phyloP scores from a whole-genome alignment of 2,329 filamentous ascomycete genomes.

The Cucurbitaria berberidis region DNA sequence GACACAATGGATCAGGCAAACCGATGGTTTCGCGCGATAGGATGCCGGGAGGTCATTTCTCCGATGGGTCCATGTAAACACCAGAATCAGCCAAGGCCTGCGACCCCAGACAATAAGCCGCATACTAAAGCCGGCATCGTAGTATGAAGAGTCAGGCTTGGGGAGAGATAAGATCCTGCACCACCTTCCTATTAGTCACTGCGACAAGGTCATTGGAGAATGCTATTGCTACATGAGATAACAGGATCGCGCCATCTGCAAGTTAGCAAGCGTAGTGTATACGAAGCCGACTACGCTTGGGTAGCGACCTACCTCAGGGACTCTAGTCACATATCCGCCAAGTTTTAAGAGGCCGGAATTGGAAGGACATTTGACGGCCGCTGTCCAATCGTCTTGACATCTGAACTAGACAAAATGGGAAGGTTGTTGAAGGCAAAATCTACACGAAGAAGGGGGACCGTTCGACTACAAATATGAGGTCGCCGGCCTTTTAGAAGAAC shows the following conservation, averaged over 20 bases:
- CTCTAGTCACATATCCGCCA: conserved; percentile 4
- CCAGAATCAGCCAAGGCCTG: too few species aligned
- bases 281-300: conserved; percentile 7
- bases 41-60: too few species aligned
- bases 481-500: conserved; percentile 4
- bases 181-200: conserved; percentile 20
- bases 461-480: conserved; percentile 23
- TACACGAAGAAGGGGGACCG: not conserved
- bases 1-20: too few species aligned
- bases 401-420: conserved; percentile 8
- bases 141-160: not conserved
- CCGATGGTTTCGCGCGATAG: too few species aligned
- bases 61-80: too few species aligned
- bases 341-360: conserved; percentile 3
- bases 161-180: conserved; percentile 2
- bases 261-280: not conserved
- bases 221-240: conserved; percentile 17
- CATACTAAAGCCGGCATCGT: conserved; percentile 1
- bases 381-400: conserved; percentile 16
- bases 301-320: conserved; percentile 2
- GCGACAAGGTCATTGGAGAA: conserved; percentile 7
- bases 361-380: conserved; percentile 25
- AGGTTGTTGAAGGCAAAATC: conserved; percentile 9
- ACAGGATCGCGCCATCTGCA: conserved; percentile 4
- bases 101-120: not conserved